phyloP scores from a whole-genome alignment of 495 filamentous ascomycete species.

The Pseudevernia furfuracea region DNA sequence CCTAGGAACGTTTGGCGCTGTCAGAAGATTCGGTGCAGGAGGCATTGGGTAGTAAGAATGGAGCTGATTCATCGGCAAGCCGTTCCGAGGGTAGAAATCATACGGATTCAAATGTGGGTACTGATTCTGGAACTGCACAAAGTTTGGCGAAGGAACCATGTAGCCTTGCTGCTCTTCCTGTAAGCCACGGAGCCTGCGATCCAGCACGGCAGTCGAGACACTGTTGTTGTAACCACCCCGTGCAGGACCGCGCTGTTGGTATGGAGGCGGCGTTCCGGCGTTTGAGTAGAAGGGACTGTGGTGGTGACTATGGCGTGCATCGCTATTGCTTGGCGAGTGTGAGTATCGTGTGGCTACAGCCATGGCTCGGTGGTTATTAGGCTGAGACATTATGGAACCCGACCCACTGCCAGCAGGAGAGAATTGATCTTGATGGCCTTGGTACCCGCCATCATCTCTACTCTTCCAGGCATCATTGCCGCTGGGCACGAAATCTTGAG shows the following conservation, averaged over 20 bases:
- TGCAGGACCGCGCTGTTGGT: slow-evolving; percentile 40
- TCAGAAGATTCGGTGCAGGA: slow-evolving; percentile 25
- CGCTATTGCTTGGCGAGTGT: slow-evolving; percentile 49
- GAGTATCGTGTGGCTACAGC: slow-evolving; percentile 32
- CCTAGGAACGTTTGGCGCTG: slow-evolving; percentile 37
- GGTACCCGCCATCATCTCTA: slow-evolving; percentile 10
- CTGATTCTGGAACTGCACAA: slow-evolving; percentile 34
- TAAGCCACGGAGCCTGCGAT: slow-evolving; percentile 42
- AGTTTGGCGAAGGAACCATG: slow-evolving; percentile 29
- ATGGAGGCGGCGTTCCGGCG: slow-evolving; percentile 40
- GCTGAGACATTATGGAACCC: slow-evolving; percentile 9
- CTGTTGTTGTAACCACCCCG: slow-evolving; percentile 33
- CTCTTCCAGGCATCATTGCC: slow-evolving; percentile 13
- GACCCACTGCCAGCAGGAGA: slow-evolving; percentile 18
- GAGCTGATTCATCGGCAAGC: slow-evolving; percentile 35
- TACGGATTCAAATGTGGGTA: slow-evolving; percentile 36
- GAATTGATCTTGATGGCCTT: slow-evolving; percentile 7
- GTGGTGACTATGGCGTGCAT: slow-evolving; percentile 44
- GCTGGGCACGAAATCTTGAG: slow-evolving; percentile 7
- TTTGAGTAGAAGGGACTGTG: slow-evolving; percentile 53
- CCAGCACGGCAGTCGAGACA: slow-evolving; percentile 35
- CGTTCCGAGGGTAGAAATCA: slow-evolving; percentile 36
- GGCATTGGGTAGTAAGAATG: slow-evolving; percentile 30
- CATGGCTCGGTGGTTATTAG: slow-evolving; percentile 15
- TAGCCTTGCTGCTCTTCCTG: slow-evolving; percentile 45